Percentiles rank a stretch among this genome's conserved stretches.
Conservation (phyloP, 768 basidiomycete genomes). For the Tricholoma sp. region DNA sequence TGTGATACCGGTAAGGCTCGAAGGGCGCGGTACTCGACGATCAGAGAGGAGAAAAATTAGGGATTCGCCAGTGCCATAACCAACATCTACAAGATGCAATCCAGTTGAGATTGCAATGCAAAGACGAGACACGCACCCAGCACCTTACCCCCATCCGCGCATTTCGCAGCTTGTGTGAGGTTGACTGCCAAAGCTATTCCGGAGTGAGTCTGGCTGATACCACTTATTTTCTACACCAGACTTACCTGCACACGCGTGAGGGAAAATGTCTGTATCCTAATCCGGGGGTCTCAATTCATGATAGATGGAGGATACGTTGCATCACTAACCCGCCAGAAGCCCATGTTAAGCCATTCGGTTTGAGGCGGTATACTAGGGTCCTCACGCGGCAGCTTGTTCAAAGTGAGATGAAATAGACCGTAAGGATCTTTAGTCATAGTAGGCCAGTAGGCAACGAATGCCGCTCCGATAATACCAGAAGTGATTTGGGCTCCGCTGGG, state of each 20-base stretch:
- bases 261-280: conserved; percentile 46
- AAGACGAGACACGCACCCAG: conserved; percentile 39
- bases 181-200: conserved; percentile 43
- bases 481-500: neutral
- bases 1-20: conserved; percentile 52
- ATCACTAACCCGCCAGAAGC: conserved; percentile 54
- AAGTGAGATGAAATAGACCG: conserved; percentile 49
- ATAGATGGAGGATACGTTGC: neutral
- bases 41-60: conserved; percentile 48
- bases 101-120: neutral
- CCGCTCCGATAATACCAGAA: neutral
- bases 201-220: neutral
- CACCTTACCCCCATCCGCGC: conserved; percentile 38
- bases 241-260: conserved; percentile 56
- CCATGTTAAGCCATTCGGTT: conserved; percentile 73
- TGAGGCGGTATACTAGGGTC: conserved; percentile 25
- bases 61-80: conserved; percentile 66
- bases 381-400: conserved; percentile 41
- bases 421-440: conserved; percentile 42
- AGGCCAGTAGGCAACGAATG: conserved; percentile 2
- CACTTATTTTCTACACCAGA: neutral
- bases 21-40: conserved; percentile 40
- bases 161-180: conserved; percentile 37
- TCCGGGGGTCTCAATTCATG: neutral
- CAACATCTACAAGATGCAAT: conserved; percentile 44